Percentiles rank a stretch among this genome's conserved stretches.
Conservation (phyloP, 345 rosid species). For the Pugionium cornutum region DNA sequence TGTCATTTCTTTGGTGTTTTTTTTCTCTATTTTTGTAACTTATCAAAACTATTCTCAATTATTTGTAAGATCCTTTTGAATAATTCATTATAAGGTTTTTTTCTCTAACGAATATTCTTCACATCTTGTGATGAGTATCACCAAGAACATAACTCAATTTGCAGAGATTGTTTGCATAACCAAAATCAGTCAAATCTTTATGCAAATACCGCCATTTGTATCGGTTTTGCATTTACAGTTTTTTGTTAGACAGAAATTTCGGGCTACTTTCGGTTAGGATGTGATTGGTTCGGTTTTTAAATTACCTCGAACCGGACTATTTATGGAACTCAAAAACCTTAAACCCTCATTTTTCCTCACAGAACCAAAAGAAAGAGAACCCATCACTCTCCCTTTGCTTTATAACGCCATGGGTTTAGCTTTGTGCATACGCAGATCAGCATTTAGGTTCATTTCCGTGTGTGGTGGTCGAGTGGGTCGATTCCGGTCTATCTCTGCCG, state of each 20-base stretch:
- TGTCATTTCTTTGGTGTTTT: conserved; percentile 24
- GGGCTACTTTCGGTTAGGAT: background rate
- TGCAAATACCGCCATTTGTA: too few relatives aligned
- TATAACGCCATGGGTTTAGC: conserved; percentile 11
- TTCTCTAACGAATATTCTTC: too few relatives aligned
- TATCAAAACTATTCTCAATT: conserved; percentile 4
- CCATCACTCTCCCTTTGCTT: background rate
- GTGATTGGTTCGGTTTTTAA: background rate
- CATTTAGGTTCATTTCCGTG: conserved; percentile 20
- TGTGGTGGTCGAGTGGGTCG: conserved; percentile 41
- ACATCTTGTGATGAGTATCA: too few relatives aligned
- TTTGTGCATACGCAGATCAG: conserved; percentile 32
- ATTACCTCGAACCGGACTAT: background rate
- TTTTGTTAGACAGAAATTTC: background rate
- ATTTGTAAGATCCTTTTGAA: background rate
- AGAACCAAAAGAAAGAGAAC: conserved; percentile 18
- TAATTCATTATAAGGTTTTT: background rate
- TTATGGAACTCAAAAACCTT: background rate
- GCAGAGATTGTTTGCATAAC: too few relatives aligned
- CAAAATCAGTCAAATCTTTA: too few relatives aligned
- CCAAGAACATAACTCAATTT: background rate
- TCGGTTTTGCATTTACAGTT: too few relatives aligned
- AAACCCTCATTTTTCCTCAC: background rate
- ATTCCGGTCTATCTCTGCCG: conserved; percentile 41
- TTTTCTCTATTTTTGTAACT: conserved; percentile 28